Percentiles rank a stretch among this genome's conserved stretches.
Conservation (phyloP, 202 grass and related monocot species). For the Panicum hallii region DNA sequence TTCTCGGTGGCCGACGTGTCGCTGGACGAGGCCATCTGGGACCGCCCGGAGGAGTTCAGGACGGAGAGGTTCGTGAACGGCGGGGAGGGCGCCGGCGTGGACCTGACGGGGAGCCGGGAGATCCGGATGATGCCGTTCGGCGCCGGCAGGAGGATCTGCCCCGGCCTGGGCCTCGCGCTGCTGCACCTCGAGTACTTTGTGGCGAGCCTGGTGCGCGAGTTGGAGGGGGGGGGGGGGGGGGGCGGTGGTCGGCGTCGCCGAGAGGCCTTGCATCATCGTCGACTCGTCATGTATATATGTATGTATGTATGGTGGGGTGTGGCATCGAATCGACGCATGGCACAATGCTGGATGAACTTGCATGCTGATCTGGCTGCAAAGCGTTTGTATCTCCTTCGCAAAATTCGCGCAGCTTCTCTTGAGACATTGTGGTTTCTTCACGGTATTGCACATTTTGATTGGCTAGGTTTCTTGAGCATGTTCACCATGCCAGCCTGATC, state of each 20-base stretch:
- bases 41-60: slow-evolving; percentile 48
- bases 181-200: slow-evolving; percentile 36
- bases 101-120: slow-evolving; percentile 52
- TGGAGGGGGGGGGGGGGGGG: not conserved
- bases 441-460: too few relatives aligned
- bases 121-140: slow-evolving; percentile 74
- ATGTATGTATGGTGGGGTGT: too few relatives aligned
- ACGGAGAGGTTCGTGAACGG: slow-evolving; percentile 54
- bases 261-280: not conserved
- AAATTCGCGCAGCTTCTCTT: too few relatives aligned
- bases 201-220: slow-evolving; percentile 27
- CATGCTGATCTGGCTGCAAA: too few relatives aligned
- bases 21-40: slow-evolving; percentile 51
- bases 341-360: too few relatives aligned
- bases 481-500: too few relatives aligned
- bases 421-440: too few relatives aligned
- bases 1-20: slow-evolving; percentile 47
- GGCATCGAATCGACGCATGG: too few relatives aligned
- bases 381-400: too few relatives aligned
- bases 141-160: slow-evolving; percentile 59
- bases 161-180: slow-evolving; percentile 17
- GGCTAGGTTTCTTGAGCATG: too few relatives aligned
- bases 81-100: slow-evolving; percentile 53
- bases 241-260: not conserved
- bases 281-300: too few relatives aligned